A percentile compares a stretch with the other conserved stretches of the same genome.
Conservation (phyloP, 2,329 filamentous ascomycete species). For the Talaromyces sp. region DNA sequence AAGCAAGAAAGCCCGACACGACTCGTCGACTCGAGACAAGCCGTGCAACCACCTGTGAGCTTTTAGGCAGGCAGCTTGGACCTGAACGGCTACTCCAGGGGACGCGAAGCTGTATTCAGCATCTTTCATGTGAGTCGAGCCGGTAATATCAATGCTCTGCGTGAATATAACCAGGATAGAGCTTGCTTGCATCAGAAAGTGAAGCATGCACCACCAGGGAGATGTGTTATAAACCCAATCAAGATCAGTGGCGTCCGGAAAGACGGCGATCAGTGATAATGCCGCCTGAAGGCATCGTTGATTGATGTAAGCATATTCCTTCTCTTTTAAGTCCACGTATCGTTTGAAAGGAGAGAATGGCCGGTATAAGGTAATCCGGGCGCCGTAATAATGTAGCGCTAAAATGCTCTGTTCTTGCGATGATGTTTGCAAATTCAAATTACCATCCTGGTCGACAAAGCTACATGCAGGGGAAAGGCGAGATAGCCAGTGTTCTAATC, state of each 20-base stretch:
- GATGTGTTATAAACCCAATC: slow-evolving; percentile 34
- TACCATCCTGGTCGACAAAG: slow-evolving; percentile 31
- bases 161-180: slow-evolving; percentile 37
- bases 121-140: slow-evolving; percentile 22
- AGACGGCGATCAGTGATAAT: slow-evolving; percentile 34
- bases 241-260: slow-evolving; percentile 37
- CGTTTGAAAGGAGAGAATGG: slow-evolving; percentile 35
- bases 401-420: slow-evolving; percentile 36
- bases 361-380: slow-evolving; percentile 40
- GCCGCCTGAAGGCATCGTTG: slow-evolving; percentile 39
- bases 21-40: slow-evolving; percentile 30
- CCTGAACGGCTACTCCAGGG: slow-evolving; percentile 26
- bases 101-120: slow-evolving; percentile 2
- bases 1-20: slow-evolving; percentile 36
- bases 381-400: slow-evolving; percentile 42
- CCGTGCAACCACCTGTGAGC: slow-evolving; percentile 38
- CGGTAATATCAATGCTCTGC: slow-evolving; percentile 29
- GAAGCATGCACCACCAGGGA: slow-evolving; percentile 45
- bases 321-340: not conserved
- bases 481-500: slow-evolving; percentile 35
- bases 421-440: slow-evolving; percentile 22
- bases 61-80: slow-evolving; percentile 33
- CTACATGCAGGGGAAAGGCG: slow-evolving; percentile 33
- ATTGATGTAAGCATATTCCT: slow-evolving; percentile 25
- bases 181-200: slow-evolving; percentile 44